Percentiles rank a stretch among this genome's conserved stretches.
Evolutionary conservation across 768 basidiomycete genomes (phyloP).

Genomic region (Megacollybia marginata): DNA sequence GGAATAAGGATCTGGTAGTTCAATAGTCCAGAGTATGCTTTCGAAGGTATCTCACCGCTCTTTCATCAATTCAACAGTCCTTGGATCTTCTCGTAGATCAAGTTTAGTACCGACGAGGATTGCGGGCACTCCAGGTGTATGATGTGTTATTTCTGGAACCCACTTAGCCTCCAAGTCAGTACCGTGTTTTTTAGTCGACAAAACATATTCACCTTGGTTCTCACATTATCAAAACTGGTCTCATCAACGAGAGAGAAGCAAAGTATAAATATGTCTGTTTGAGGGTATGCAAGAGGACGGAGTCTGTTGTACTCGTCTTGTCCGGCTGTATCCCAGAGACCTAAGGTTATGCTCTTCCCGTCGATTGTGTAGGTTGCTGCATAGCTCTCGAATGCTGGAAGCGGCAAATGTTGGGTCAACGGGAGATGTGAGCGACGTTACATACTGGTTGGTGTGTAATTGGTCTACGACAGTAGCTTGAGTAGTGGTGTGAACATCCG

Average conservation of each 20-base stretch:
- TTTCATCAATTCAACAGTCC: conserved; percentile 86
- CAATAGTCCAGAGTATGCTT: background rate
- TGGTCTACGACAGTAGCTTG: conserved; percentile 50
- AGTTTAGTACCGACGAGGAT: conserved; percentile 96
- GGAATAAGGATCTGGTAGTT: conserved; percentile 73
- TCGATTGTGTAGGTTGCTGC: conserved; percentile 99
- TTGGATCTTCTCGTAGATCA: conserved; percentile 92
- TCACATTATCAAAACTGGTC: conserved; percentile 97
- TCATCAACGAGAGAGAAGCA: conserved; percentile 98
- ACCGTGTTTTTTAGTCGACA: conserved; percentile 1
- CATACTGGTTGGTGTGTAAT: conserved; percentile 92
- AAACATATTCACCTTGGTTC: conserved; percentile 71
- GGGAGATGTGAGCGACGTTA: conserved; percentile 5
- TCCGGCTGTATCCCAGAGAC: conserved; percentile 99
- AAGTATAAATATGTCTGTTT: conserved; percentile 98
- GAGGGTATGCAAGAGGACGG: conserved; percentile 95
- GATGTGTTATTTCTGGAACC: conserved; percentile 96
- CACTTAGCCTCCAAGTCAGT: conserved; percentile 41
- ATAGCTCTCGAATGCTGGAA: conserved; percentile 93
- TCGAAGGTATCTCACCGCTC: conserved; percentile 56
- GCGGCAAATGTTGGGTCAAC: conserved; percentile 5
- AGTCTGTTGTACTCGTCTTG: conserved; percentile 99
- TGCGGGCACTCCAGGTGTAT: conserved; percentile 89
- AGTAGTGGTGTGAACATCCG: background rate
- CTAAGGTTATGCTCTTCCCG: conserved; percentile 95